A percentile compares a stretch with the other conserved stretches of the same genome.
Evolutionary conservation across 2,329 filamentous ascomycete species (phyloP).

Genomic region (Penicillium palitans): DNA sequence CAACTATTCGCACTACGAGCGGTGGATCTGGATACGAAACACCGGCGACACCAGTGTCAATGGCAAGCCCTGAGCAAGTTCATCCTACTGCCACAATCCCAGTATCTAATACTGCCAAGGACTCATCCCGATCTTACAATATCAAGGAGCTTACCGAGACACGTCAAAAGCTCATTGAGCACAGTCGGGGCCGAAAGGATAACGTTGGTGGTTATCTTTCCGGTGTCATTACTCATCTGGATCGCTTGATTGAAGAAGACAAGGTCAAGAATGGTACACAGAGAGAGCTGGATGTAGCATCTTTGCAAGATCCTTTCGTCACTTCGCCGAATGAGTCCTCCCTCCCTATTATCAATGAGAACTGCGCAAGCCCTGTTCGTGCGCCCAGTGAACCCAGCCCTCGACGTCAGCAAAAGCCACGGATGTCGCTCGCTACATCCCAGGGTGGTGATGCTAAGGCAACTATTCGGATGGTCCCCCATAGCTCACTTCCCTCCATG

Average conservation of each 20-base stretch:
- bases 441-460: slow-evolving; percentile 32
- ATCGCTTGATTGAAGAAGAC: slow-evolving; percentile 54
- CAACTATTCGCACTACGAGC: slow-evolving; percentile 50
- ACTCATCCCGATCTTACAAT: slow-evolving; percentile 54
- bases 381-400: slow-evolving; percentile 13
- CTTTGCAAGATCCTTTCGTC: slow-evolving; percentile 21
- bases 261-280: slow-evolving; percentile 13
- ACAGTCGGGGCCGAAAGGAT: slow-evolving; percentile 46
- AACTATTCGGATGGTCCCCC: slow-evolving; percentile 60
- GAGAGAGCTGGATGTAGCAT: slow-evolving; percentile 6
- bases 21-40: slow-evolving; percentile 50
- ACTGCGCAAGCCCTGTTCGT: slow-evolving; percentile 31
- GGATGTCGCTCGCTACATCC: not conserved
- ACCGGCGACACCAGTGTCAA: slow-evolving; percentile 50
- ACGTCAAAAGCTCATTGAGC: slow-evolving; percentile 57
- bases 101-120: slow-evolving; percentile 37
- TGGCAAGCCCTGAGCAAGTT: slow-evolving; percentile 32
- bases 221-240: slow-evolving; percentile 61
- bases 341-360: slow-evolving; percentile 56
- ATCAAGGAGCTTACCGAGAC: slow-evolving; percentile 59
- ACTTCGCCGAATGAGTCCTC: slow-evolving; percentile 24
- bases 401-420: slow-evolving; percentile 14
- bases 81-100: slow-evolving; percentile 23
- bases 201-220: slow-evolving; percentile 54
- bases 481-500: slow-evolving; percentile 50